phyloP scores from a whole-genome alignment of 2,329 filamentous ascomycete species.

The Sporothrix variecibatus region DNA sequence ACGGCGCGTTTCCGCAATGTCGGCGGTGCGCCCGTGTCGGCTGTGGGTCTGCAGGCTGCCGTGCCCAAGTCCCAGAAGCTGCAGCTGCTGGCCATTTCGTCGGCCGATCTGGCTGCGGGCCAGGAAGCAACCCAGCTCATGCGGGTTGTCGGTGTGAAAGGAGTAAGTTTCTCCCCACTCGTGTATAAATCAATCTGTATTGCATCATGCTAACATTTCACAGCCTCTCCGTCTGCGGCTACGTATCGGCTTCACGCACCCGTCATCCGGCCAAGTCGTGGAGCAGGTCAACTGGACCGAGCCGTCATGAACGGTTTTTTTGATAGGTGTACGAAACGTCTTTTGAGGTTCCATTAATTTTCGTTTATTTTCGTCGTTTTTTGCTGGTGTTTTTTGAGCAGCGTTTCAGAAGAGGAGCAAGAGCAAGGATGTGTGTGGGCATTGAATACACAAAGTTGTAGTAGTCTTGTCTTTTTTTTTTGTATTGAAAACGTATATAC shows the following conservation, averaged over 20 bases:
- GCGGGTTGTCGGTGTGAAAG: conserved; percentile 81
- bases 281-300: conserved; percentile 99
- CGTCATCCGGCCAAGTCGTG: conserved; percentile 68
- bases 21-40: conserved; percentile 66
- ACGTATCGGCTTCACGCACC: conserved; percentile 77
- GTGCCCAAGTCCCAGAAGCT: conserved; percentile 96
- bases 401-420: conserved; percentile 3
- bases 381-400: conserved; percentile 1
- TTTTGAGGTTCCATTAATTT: not conserved
- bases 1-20: conserved; percentile 81
- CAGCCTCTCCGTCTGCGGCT: conserved; percentile 84
- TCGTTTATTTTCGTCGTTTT: not conserved
- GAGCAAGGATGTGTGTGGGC: not conserved
- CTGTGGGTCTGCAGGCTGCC: conserved; percentile 85
- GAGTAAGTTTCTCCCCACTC: conserved; percentile 66
- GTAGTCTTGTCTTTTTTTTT: not conserved
- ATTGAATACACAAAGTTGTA: conserved; percentile 11
- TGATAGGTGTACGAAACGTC: not conserved
- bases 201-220: conserved; percentile 21
- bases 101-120: conserved; percentile 71
- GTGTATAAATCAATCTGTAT: conserved; percentile 12
- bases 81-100: conserved; percentile 87
- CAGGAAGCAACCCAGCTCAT: conserved; percentile 88
- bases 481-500: conserved; percentile 1
- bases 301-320: conserved; percentile 48